phyloP scores from a whole-genome alignment of 345 rosid species.

The Camelina laxa region DNA sequence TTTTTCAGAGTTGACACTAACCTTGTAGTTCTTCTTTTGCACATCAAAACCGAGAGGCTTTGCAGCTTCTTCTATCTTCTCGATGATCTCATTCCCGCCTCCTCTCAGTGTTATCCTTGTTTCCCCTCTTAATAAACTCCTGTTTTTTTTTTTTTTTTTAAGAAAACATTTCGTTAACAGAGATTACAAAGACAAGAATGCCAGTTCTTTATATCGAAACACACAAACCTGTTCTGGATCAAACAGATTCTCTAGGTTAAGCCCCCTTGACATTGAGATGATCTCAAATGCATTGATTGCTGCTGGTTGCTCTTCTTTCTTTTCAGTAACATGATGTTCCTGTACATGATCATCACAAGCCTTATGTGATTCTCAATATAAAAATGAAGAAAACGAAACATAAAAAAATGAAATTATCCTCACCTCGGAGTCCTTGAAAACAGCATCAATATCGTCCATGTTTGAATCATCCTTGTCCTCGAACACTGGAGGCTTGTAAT shows the following conservation, averaged over 20 bases:
- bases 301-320: conserved; percentile 80
- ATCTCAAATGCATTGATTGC: conserved; percentile 94
- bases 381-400: too few relatives aligned
- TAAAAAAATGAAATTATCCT: too few relatives aligned
- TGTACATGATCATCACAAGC: conserved; percentile 35
- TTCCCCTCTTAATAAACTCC: conserved; percentile 91
- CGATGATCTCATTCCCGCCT: conserved; percentile 82
- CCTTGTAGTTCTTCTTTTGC: conserved; percentile 94
- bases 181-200: too few relatives aligned
- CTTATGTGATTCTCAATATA: conserved; percentile 45
- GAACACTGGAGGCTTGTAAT: too few relatives aligned
- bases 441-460: too few relatives aligned
- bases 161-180: too few relatives aligned
- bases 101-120: conserved; percentile 83
- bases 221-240: conserved; percentile 78
- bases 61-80: conserved; percentile 87
- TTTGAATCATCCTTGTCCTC: too few relatives aligned
- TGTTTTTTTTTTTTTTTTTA: too few relatives aligned
- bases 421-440: too few relatives aligned
- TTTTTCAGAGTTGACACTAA: conserved; percentile 25
- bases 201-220: too few relatives aligned
- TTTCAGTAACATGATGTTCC: conserved; percentile 90
- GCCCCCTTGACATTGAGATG: conserved; percentile 89
- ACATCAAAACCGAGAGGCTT: conserved; percentile 97
- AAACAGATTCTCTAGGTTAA: conserved; percentile 84